phyloP scores from a whole-genome alignment of 208 protist genomes.

The Trypanosoma congolense region DNA sequence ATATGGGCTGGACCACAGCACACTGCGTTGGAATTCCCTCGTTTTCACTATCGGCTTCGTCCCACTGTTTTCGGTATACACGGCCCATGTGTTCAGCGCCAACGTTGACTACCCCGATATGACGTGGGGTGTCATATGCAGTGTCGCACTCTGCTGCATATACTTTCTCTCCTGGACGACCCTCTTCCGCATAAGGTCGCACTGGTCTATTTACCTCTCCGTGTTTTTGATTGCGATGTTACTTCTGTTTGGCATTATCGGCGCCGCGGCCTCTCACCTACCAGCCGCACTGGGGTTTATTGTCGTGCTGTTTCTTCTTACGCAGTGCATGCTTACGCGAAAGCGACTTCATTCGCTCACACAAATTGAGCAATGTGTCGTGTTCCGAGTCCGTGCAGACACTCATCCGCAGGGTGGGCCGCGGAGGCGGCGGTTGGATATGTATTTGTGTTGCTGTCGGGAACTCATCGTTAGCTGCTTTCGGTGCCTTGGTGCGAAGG shows the following conservation, averaged over 20 bases:
- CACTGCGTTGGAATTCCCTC: constrained; percentile 62
- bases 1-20: constrained; percentile 75
- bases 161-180: constrained; percentile 73
- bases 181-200: constrained; percentile 49
- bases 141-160: constrained; percentile 48
- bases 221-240: constrained; percentile 48
- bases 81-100: constrained; percentile 49
- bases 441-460: constrained; percentile 79
- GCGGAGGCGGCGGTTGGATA: constrained; percentile 35
- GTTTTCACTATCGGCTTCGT: constrained; percentile 76
- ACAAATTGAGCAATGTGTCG: constrained; percentile 34
- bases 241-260: constrained; percentile 48
- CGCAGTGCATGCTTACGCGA: constrained; percentile 69
- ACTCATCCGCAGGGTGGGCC: constrained; percentile 32
- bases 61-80: constrained; percentile 71
- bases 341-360: constrained; percentile 72
- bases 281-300: constrained; percentile 28
- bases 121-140: constrained; percentile 56
- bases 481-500: constrained; percentile 61
- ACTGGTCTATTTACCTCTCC: constrained; percentile 63
- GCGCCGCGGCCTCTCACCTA: constrained; percentile 30
- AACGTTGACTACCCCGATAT: constrained; percentile 43
- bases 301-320: constrained; percentile 51
- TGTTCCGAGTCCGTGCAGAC: constrained; percentile 24
- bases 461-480: constrained; percentile 62